Percentiles rank a stretch among this genome's conserved stretches.
Conservation (phyloP, 257 asterid species). For the Lycium barbarum region DNA sequence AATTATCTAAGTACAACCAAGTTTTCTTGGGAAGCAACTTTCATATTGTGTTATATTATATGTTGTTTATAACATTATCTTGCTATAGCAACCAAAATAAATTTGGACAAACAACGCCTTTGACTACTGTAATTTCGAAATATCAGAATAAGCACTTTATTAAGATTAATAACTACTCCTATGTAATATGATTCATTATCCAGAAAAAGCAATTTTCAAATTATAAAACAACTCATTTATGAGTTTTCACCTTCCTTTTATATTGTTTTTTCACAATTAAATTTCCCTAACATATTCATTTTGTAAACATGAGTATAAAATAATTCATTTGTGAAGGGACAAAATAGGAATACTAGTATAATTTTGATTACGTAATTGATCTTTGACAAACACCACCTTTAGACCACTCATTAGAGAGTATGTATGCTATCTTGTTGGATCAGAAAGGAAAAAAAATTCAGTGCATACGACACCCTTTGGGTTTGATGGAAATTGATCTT, state of each 20-base stretch:
- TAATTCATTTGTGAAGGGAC: background rate
- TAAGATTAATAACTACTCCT: background rate
- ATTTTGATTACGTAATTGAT: background rate
- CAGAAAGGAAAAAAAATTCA: background rate
- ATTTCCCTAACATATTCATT: background rate
- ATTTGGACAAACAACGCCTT: too few species aligned
- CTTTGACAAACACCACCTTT: background rate
- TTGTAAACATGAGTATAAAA: background rate
- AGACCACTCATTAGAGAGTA: background rate
- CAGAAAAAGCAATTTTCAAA: background rate
- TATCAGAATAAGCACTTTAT: background rate
- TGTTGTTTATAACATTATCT: too few species aligned
- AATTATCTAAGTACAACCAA: background rate
- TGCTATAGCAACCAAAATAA: too few species aligned
- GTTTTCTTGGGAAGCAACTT: too few species aligned
- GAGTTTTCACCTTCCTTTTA: background rate
- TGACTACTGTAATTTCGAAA: background rate
- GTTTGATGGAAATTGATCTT: background rate
- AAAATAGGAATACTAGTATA: background rate
- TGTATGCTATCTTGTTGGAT: conserved; percentile 9
- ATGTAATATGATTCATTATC: background rate
- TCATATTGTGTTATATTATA: too few species aligned
- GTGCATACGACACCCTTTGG: background rate
- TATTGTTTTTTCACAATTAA: background rate
- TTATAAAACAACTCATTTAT: background rate